Conservation (phyloP, 768 basidiomycete species). For the Boletus pseudopeckii region DNA sequence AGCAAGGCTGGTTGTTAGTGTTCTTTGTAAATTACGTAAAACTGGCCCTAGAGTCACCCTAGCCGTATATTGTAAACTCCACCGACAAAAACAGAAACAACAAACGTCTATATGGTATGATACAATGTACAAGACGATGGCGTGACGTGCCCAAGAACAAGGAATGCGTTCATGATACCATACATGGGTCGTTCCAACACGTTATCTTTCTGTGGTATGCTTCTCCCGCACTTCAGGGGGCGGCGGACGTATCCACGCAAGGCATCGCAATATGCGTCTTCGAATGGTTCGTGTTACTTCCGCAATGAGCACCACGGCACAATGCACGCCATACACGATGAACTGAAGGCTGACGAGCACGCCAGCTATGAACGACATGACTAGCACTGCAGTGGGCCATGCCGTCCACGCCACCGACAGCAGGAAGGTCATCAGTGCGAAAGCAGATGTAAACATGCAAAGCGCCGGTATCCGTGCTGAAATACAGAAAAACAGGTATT, state of each 20-base stretch:
- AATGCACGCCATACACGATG: conserved; percentile 50
- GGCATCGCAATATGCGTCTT: conserved; percentile 12
- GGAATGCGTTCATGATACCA: neutral
- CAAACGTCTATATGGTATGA: neutral
- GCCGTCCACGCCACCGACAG: conserved; percentile 57
- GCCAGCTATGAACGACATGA: conserved; percentile 56
- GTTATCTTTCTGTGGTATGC: neutral
- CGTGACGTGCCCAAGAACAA: neutral
- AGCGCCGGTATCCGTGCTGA: conserved; percentile 61
- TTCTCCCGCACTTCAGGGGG: conserved; percentile 12
- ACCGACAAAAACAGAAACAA: neutral
- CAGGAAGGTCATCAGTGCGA: conserved; percentile 60
- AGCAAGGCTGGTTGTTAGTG: neutral
- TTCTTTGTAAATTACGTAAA: neutral
- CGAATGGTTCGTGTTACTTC: conserved; percentile 5
- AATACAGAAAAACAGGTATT: conserved; percentile 67
- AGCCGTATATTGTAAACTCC: neutral
- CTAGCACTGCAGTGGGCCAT: conserved; percentile 61
- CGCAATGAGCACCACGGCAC: conserved; percentile 11
- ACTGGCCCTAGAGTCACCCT: neutral
- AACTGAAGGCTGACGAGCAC: conserved; percentile 63
- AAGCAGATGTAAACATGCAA: conserved; percentile 53
- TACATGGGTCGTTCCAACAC: neutral
- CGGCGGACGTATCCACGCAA: conserved; percentile 10
- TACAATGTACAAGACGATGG: conserved; percentile 4